A percentile compares a stretch with the other conserved stretches of the same genome.
Conservation (phyloP, 257 asterid species). For the Gynochthodes officinalis region DNA sequence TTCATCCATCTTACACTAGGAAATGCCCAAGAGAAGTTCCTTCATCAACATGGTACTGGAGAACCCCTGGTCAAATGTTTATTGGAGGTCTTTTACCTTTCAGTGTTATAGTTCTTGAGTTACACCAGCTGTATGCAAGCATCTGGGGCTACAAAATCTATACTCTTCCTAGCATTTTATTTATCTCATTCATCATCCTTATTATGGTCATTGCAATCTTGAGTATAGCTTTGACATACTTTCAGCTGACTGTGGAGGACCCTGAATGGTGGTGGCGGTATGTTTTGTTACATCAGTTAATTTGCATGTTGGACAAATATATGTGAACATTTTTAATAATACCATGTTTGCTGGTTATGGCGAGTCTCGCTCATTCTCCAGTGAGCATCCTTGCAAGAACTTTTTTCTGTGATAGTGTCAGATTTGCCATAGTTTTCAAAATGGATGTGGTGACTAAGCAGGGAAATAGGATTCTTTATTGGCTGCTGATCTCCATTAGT, state of each 20-base stretch:
- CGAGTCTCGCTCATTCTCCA: neutral
- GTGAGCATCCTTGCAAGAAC: neutral
- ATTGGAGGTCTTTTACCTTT: slow-evolving; percentile 80
- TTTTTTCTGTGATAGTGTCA: neutral
- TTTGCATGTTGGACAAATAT: neutral
- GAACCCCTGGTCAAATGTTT: slow-evolving; percentile 68
- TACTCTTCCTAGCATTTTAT: slow-evolving; percentile 46
- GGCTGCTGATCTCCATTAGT: neutral
- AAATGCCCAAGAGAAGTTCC: slow-evolving; percentile 57
- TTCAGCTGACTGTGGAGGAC: slow-evolving; percentile 74
- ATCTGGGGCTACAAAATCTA: slow-evolving; percentile 81
- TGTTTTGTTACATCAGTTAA: slow-evolving; percentile 5
- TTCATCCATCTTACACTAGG: slow-evolving; percentile 48
- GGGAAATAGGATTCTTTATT: neutral
- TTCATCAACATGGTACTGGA: slow-evolving; percentile 54
- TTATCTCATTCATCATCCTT: slow-evolving; percentile 51
- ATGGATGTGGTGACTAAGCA: neutral
- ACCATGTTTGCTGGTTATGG: neutral
- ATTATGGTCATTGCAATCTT: slow-evolving; percentile 49
- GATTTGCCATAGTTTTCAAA: neutral
- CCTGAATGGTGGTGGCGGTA: slow-evolving; percentile 96
- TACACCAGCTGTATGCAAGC: slow-evolving; percentile 65
- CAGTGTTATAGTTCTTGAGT: slow-evolving; percentile 69
- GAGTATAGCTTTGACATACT: slow-evolving; percentile 69
- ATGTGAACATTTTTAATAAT: neutral